Base-by-base conservation (phyloP, 148 eudicot species). In the Rhododendron mucronatum region DNA sequence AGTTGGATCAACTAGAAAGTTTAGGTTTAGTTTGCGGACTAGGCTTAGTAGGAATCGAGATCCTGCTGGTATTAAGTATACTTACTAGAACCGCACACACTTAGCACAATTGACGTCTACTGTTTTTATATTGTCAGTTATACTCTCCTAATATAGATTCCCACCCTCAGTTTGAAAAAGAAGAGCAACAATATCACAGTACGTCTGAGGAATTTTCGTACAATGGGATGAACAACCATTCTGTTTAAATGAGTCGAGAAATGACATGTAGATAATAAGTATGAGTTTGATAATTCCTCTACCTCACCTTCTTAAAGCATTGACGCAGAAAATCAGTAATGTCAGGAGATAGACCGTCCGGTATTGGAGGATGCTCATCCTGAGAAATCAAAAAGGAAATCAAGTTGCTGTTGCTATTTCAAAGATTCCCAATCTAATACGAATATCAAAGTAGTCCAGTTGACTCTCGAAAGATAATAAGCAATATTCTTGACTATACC, bases 331-430 rank as follows among this genome's bases (percentile, higher is more conserved):
- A 97, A 92, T 97, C 98, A 53, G 98, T 90, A 73, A 97, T 94
- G 87, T 93, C 95, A 65, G 94, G 92, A 82, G 99, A 97, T 51
- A 97, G 89, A 84, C 98, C 91, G 88, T 97, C 99, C 51, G 99
- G 99, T 84, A 97, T 95, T 76, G 99, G 99, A 89, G 99, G 99
- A 86, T 90, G 90, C 84, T 95, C 98, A 91, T 97, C 99, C 99
- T 97, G 95, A 83, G 89, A 73, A 82, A 78, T 59, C 10, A 87
- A 80, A 47, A 81, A 83, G 77, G 5, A 82, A 82, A 55, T 47
- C 44, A 35, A 85, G 81, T 15, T 39, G 77, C 59, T 61, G 21
- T 10, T 81, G 82, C 86, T 37, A 76, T 23, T 77, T 79, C 51
- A 63, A 37, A 53, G 59, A 18, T 50, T 50, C 39, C 18, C 45